Evolutionary conservation across 345 rosid genomes (phyloP).

Genomic region (Mercurialis annua): DNA sequence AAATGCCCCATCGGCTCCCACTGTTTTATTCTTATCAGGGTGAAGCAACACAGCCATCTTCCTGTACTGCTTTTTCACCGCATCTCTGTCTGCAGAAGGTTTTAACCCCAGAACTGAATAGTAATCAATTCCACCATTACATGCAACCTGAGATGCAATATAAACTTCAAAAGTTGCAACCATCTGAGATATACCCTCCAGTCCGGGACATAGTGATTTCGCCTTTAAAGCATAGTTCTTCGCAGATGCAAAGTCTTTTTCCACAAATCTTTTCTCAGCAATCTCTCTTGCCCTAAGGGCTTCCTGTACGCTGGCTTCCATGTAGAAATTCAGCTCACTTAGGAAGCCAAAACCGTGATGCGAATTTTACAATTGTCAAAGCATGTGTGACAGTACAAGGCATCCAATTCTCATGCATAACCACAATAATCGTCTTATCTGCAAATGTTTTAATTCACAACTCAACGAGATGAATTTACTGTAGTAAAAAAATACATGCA

Average conservation of each 20-base stretch:
- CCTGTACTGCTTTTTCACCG: conserved; percentile 86
- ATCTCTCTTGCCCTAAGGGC: conserved; percentile 79
- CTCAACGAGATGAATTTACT: conserved; percentile 17
- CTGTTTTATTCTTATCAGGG: conserved; percentile 87
- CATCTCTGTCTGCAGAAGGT: conserved; percentile 78
- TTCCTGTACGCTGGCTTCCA: conserved; percentile 76
- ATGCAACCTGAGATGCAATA: conserved; percentile 63
- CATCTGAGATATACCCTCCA: conserved; percentile 93
- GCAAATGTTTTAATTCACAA: conserved; percentile 29
- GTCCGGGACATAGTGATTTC: conserved; percentile 62
- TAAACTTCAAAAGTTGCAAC: conserved; percentile 92
- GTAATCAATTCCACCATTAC: conserved; percentile 68
- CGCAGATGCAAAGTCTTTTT: conserved; percentile 75
- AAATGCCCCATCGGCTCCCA: conserved; percentile 98
- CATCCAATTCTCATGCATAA: conserved; percentile 24
- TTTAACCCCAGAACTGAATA: conserved; percentile 85
- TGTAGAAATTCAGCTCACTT: conserved; percentile 34
- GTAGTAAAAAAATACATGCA: conserved; percentile 9
- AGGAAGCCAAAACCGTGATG: conserved; percentile 24
- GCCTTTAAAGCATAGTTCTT: conserved; percentile 82
- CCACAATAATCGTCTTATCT: conserved; percentile 45
- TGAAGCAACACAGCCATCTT: conserved; percentile 93
- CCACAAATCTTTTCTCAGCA: conserved; percentile 80
- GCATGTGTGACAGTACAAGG: conserved; percentile 26
- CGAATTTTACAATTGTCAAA: conserved; percentile 34